These are phyloP conservation scores for Colletotrichum nymphaeae DNA, from an alignment of 2,329 filamentous ascomycete genomes.

Conservation along the genomic window DNA sequence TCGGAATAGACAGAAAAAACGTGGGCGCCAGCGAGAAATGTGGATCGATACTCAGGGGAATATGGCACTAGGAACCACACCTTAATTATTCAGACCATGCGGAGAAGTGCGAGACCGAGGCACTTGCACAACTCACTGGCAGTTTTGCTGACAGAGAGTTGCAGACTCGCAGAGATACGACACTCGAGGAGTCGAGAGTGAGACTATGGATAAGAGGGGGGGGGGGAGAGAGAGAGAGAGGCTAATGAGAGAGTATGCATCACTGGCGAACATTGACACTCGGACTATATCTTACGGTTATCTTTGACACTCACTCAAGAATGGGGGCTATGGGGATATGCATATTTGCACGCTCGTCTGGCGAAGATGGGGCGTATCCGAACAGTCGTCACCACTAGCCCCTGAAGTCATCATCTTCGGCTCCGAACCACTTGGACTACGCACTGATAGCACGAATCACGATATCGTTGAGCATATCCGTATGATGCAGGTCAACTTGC, in stretches of 20 bases:
- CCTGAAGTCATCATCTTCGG: background rate
- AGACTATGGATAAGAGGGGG: no score
- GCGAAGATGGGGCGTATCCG: background rate
- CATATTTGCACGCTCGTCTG: background rate
- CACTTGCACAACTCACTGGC: background rate
- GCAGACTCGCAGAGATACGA: no score
- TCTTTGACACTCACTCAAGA: background rate
- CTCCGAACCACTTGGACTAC: background rate
- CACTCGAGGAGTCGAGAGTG: background rate
- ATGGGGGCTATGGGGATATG: background rate
- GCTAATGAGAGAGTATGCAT: background rate
- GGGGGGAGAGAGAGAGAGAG: no score
- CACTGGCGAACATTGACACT: background rate
- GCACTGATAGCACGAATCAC: no score
- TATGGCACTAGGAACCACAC: slow-evolving; percentile 22
- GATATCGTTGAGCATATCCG: background rate
- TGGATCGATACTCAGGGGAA: slow-evolving; percentile 19
- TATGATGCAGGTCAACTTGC: no score
- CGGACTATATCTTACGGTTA: background rate
- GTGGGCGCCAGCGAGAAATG: slow-evolving; percentile 10
- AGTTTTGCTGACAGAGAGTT: background rate
- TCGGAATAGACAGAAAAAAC: background rate
- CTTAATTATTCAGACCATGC: background rate
- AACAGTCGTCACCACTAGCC: background rate
- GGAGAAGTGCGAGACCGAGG: background rate